Percentiles rank a stretch among this genome's conserved stretches.
These are phyloP conservation scores for Leptographium galeiforme DNA, from an alignment of 2,329 filamentous ascomycete species.

Conservation along the genomic window DNA sequence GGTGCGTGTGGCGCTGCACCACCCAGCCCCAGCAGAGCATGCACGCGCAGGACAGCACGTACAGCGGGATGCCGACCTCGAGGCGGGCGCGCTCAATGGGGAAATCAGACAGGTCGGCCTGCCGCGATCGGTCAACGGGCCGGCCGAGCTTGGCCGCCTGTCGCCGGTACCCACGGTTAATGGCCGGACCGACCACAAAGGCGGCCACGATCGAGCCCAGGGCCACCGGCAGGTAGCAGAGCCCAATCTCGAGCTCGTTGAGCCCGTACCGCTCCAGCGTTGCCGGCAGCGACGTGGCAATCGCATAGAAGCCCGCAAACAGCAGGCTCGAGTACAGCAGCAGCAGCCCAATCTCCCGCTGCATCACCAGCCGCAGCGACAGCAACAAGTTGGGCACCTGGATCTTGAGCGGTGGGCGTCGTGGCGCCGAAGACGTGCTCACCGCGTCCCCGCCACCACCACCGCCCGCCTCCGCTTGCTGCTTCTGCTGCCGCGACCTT, in stretches of 20 bases:
- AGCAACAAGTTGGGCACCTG: constrained; percentile 56
- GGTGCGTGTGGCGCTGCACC: constrained; percentile 24
- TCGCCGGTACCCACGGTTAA: constrained; percentile 56
- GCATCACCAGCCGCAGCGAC: constrained; percentile 66
- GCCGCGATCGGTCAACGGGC: constrained; percentile 36
- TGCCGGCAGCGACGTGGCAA: constrained; percentile 30
- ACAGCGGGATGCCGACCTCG: constrained; percentile 34
- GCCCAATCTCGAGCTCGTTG: constrained; percentile 38
- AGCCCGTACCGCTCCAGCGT: constrained; percentile 40
- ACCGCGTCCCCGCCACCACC: neutral
- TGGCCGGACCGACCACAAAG: constrained; percentile 34
- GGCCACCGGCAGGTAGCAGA: constrained; percentile 39
- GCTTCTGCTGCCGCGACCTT: no score
- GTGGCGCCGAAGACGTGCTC: neutral
- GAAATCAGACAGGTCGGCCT: constrained; percentile 32
- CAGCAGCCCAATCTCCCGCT: constrained; percentile 58
- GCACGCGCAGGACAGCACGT: constrained; percentile 33
- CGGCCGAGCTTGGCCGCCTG: constrained; percentile 41
- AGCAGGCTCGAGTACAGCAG: constrained; percentile 30
- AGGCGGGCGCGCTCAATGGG: constrained; percentile 38
- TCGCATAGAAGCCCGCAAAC: constrained; percentile 36
- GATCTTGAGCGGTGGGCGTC: constrained; percentile 6
- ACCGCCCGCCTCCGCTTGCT: neutral
- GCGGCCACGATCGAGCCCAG: constrained; percentile 34
- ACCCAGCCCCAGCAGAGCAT: constrained; percentile 41